Conservation (phyloP, 805 yeast genomes). For the Nakazawaea anatomiae region DNA sequence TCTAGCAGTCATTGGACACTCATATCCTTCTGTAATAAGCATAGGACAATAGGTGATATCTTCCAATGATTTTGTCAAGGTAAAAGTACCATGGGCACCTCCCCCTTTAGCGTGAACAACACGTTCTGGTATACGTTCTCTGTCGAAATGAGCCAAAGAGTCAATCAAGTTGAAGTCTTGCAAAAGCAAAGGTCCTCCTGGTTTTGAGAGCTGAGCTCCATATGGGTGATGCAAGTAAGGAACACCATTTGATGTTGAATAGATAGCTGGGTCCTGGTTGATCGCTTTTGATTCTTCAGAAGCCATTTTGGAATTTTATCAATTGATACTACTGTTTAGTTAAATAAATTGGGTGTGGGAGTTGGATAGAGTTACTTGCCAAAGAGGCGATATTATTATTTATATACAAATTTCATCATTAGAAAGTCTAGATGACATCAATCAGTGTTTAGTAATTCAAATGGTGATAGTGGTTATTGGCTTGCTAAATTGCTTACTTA, state of each 20-base stretch:
- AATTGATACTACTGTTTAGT: not conserved
- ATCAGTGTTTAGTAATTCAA: too few relatives aligned
- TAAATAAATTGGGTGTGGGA: too few relatives aligned
- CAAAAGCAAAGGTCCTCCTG: slow-evolving; percentile 50
- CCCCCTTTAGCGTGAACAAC: slow-evolving; percentile 66
- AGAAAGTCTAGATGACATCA: too few relatives aligned
- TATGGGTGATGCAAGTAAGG: slow-evolving; percentile 47
- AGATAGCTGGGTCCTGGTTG: slow-evolving; percentile 21
- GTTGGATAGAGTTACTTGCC: too few relatives aligned
- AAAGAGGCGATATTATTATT: too few relatives aligned
- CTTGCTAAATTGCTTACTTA: too few relatives aligned
- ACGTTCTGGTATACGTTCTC: slow-evolving; percentile 62
- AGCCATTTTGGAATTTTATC: slow-evolving; percentile 8
- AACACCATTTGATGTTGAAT: slow-evolving; percentile 49
- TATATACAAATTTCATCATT: too few relatives aligned
- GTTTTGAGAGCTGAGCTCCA: slow-evolving; percentile 48
- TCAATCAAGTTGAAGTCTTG: slow-evolving; percentile 57
- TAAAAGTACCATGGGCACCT: slow-evolving; percentile 57
- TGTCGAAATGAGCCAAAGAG: slow-evolving; percentile 52
- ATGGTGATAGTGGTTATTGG: too few relatives aligned
- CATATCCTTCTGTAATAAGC: slow-evolving; percentile 34
- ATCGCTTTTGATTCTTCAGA: slow-evolving; percentile 9
- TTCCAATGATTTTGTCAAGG: slow-evolving; percentile 49
- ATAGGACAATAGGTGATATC: slow-evolving; percentile 43
- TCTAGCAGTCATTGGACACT: slow-evolving; percentile 37